Evolutionary conservation across 805 yeast genomes (phyloP), one percentile per base, ranked within the genome.

Genomic region (Ogataea paradorogensis): DNA sequence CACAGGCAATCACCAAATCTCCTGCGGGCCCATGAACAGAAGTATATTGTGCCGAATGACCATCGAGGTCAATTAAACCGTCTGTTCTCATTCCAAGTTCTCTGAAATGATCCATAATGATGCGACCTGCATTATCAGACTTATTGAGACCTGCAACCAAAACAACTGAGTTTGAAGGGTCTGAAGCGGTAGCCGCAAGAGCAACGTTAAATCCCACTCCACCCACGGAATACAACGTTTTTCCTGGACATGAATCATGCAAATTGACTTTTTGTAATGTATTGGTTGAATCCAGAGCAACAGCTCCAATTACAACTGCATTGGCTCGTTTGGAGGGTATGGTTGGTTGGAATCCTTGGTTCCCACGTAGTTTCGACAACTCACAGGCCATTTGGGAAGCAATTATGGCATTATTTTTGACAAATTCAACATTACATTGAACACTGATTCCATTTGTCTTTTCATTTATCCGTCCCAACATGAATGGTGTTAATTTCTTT

Each of bases 201-300:
- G 86, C 80, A 11, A 88, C 80, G 52, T 89, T 88, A 57, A 74
- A 80, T 0, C 88, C 96, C 2, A 88, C 95, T 1, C 96, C 96
- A 1, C 96, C 96, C 7, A 86, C 57, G 0, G 82, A 68, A 2
- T 80, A 70, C 1, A 60, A 51, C 5, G 76, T 70, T 0, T 52
- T 55, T 0, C 93, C 89, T 0, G 93, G 93, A 48, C 84, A 84
- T 2, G 95, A 87, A 43, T 91, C 91, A 9, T 65, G 61, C 50
- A 71, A 51, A 13, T 48, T 52, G 3, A 63, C 51, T 1, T 58
- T 48, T 1, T 16, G 16, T 5, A 82, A 52, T 10, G 70, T 68
- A 47, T 86, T 76, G 5, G 82, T 76, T 0, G 85, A 68, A 56
- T 88, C 96, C 26, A 83, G 61, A 0, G 95, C 95, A 18, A 88